Base-by-base conservation (phyloP, 192 early-diverging fungal species). In the Chytriomyces sp. region DNA sequence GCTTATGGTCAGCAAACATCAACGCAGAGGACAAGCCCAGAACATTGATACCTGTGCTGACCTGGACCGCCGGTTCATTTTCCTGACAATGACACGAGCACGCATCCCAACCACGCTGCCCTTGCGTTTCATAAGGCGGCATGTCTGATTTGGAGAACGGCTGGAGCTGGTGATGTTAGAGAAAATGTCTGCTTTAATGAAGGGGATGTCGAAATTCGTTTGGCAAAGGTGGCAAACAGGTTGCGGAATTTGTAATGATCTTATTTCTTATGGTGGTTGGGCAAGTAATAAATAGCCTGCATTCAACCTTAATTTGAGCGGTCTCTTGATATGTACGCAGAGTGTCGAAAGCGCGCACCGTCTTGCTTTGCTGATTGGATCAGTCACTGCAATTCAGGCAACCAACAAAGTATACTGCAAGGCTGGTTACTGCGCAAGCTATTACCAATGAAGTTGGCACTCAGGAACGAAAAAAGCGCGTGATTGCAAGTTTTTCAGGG, bases 261-360 rank as follows among this genome's bases (percentile, higher is more conserved):
- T n/a, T n/a, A n/a, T n/a, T n/a, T n/a, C n/a, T n/a, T n/a, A n/a
- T n/a, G 35, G 35, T 35, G 35, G 35, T 35, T 1, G 35, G 35
- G 0, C 3, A 35, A 35, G 28, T 2, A 2, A 35, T 0, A 0
- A 35, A 35, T 0, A 35, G 35, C 35, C 35, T 35, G 2, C 35
- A n/a, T 87, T 90, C 78, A 86, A 91, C 61, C 80, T 82, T 8
- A 72, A 85, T 3, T 80, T 93, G 67, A 84, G 84, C 7, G 92
- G 88, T 5, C 72, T 97, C 89, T 78, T 89, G 45, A 79, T 89
- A 0, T 99, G 98, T 79, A 93, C 94, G 45, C 93, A 93, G 76
- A 94, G 93, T 4, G 91, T 97, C 16, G 94, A 99, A 73, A 88
- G 94, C 1, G 93, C 96, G 6, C 93, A 94, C 75, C 88, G 94